Conservation (phyloP, 148 eudicot genomes). For the Salicornia ramosissima region DNA sequence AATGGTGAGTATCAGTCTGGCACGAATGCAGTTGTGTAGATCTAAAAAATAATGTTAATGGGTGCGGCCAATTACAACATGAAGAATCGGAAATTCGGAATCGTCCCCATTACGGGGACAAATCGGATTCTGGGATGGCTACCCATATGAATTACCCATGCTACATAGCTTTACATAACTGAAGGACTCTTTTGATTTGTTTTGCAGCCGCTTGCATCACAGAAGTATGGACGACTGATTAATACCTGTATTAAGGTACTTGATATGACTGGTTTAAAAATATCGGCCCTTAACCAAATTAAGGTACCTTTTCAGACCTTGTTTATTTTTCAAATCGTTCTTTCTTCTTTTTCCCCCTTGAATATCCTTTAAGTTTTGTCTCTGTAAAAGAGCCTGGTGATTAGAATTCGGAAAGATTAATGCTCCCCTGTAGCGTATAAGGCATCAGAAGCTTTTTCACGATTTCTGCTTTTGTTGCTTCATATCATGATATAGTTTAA, state of each 20-base stretch:
- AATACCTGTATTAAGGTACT: conserved; percentile 83
- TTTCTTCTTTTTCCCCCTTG: neutral
- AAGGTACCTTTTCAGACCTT: conserved; percentile 52
- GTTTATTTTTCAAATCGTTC: neutral
- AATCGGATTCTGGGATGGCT: no score
- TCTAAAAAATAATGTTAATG: no score
- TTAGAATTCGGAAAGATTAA: neutral
- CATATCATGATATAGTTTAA: neutral
- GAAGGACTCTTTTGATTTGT: conserved; percentile 8
- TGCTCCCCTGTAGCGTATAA: neutral
- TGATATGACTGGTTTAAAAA: conserved; percentile 94
- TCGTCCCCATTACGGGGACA: no score
- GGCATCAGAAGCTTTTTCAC: neutral
- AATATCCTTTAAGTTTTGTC: conserved; percentile 1
- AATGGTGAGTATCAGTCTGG: conserved; percentile 48
- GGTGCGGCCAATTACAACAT: no score
- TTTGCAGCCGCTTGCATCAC: conserved; percentile 70
- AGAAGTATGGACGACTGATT: conserved; percentile 59
- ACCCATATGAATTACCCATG: no score
- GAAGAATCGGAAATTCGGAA: no score
- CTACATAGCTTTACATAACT: conserved; percentile 6
- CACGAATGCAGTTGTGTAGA: neutral
- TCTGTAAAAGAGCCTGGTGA: neutral
- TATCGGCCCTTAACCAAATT: conserved; percentile 80
- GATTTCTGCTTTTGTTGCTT: neutral